These are phyloP conservation scores for Phyllosticta paracitricarpa DNA, from an alignment of 2,329 filamentous ascomycete species.

Conservation along the genomic window DNA sequence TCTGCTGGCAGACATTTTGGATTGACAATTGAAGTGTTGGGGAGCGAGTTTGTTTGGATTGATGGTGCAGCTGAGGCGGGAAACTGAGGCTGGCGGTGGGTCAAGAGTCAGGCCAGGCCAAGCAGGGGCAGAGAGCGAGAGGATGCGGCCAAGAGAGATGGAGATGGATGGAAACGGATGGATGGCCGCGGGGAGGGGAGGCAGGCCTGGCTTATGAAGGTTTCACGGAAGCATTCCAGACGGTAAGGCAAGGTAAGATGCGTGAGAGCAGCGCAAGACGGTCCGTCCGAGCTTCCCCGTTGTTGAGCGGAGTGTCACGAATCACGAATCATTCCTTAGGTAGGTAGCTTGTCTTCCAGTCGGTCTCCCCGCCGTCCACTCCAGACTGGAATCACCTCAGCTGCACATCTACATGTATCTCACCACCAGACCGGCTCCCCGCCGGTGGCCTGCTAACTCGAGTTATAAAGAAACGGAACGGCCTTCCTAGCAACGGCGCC, in stretches of 20 bases:
- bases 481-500: not conserved
- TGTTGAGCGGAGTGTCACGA: not conserved
- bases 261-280: not conserved
- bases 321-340: not conserved
- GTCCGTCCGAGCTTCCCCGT: not conserved
- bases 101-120: not conserved
- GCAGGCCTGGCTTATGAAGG: not conserved
- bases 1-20: constrained; percentile 34
- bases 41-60: not conserved
- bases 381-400: not conserved
- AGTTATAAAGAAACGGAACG: not conserved
- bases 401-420: too few species aligned
- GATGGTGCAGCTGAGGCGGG: not conserved
- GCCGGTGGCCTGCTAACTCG: not conserved
- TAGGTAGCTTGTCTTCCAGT: not conserved
- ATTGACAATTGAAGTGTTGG: not conserved
- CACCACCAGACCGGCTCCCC: not conserved
- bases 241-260: not conserved
- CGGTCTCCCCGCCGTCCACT: not conserved
- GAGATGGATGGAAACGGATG: not conserved
- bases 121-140: not conserved
- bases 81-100: not conserved
- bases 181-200: not conserved
- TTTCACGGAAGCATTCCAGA: not conserved
- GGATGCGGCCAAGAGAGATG: not conserved